Conservation (phyloP, 2,329 filamentous ascomycete species). For the Colletotrichum karsti region DNA sequence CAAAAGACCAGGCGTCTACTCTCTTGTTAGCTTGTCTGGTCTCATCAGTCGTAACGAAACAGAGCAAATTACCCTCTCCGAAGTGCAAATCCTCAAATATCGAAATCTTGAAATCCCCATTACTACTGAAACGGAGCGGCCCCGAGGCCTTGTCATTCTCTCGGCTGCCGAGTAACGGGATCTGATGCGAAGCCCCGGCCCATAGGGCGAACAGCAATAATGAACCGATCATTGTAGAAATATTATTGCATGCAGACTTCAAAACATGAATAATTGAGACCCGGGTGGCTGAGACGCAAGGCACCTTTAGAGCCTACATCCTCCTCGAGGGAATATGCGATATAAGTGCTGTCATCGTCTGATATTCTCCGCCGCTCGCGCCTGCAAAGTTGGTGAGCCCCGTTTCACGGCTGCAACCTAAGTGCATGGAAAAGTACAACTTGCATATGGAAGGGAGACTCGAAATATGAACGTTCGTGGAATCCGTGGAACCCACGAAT, state of each 20-base stretch:
- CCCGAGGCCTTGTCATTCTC: not conserved
- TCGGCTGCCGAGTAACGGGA: not conserved
- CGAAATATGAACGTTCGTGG: not conserved
- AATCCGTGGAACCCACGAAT: not conserved
- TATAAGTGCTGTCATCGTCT: conserved; percentile 15
- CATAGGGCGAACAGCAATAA: not conserved
- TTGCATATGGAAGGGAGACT: not conserved
- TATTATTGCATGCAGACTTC: too few relatives aligned
- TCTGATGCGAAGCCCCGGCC: not conserved
- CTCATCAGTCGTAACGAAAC: not conserved
- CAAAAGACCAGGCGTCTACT: conserved; percentile 54
- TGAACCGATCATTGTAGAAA: not conserved
- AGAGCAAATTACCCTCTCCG: conserved; percentile 64
- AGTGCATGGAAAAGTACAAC: not conserved
- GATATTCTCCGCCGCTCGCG: conserved; percentile 2
- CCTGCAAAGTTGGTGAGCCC: not conserved
- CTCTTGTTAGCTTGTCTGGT: not conserved
- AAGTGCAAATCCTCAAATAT: conserved; percentile 78
- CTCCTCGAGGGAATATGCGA: not conserved
- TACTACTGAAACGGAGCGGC: conserved; percentile 45
- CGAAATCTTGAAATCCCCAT: conserved; percentile 60
- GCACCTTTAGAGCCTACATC: not conserved
- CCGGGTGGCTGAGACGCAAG: not conserved
- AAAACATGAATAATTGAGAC: not conserved
- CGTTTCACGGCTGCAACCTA: conserved; percentile 13